Evolutionary conservation across 495 filamentous ascomycete genomes (phyloP), one percentile per base, ranked within the genome.

Genomic region (Lentithecium fluviatile): DNA sequence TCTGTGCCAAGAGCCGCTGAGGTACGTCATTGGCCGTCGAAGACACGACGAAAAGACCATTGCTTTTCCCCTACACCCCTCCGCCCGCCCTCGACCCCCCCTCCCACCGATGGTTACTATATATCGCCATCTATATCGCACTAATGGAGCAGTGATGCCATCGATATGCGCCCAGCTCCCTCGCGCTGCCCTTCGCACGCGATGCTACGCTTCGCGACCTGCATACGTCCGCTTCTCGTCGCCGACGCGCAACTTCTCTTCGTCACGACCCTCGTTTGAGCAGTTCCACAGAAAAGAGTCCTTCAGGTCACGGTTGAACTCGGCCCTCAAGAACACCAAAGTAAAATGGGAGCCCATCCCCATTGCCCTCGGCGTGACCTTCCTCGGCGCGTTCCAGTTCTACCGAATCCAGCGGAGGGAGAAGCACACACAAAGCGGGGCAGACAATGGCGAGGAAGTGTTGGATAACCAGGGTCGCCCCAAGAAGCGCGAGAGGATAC

Each of bases 311-410:
- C 76, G 83, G 42, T 76, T 85, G 60, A 83, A 82, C 48, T 78
- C 82, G 40, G 87, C 86, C 8, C 78, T 89, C 60, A 75, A 80
- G 55, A 78, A 86, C 60, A 95, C 89, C 26, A 94, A 87, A 66
- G 82, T 96, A 50, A 83, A 89, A 80, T 98, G 94, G 94, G 88
- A 92, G 75, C 89, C 89, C n/a, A 97, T 98, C 69, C 95, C 94
- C 20, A 83, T 96, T 36, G 90, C 86, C 8, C 79, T 97, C 5
- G 94, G 94, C 43, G 87, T 97, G 63, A 90, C 82, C 38, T 90
- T 96, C 46, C 78, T 98, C 11, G 95, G 93, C 3, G 74, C 90
- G 15, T 78, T 88, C 25, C 91, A 96, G 60, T 85, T 96, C 69
- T 94, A 96, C 75, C 62, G 73, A 15, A 61, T 77, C 36, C 66